Evolutionary conservation across 2,329 filamentous ascomycete species (phyloP).

Genomic region (Drechslerella stenobrocha): DNA sequence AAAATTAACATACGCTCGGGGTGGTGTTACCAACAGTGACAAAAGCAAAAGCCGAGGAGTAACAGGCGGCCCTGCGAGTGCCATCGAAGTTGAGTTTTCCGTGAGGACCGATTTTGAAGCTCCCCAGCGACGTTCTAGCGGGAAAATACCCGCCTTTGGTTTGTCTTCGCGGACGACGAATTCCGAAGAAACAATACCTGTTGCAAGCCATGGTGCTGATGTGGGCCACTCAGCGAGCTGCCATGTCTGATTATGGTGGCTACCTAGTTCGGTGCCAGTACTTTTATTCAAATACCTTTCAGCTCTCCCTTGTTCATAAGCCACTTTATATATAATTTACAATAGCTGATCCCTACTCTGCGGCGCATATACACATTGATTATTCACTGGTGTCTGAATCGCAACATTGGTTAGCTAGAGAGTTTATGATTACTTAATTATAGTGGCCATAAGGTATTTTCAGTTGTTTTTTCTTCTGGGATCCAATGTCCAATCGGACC

Average conservation of each 20-base stretch:
- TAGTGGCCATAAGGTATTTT: no score
- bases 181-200: slow-evolving; percentile 38
- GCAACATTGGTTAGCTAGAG: no score
- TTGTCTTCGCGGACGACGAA: slow-evolving; percentile 15
- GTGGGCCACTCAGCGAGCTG: slow-evolving; percentile 27
- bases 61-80: background rate
- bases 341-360: background rate
- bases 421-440: no score
- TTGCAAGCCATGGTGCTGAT: slow-evolving; percentile 28
- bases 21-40: slow-evolving; percentile 20
- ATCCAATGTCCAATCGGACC: no score
- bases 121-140: slow-evolving; percentile 9
- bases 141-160: background rate
- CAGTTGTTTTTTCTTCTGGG: no score
- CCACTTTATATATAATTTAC: slow-evolving; percentile 3
- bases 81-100: slow-evolving; percentile 34
- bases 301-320: no score
- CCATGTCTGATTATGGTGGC: slow-evolving; percentile 7
- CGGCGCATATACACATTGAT: background rate
- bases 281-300: no score
- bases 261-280: no score
- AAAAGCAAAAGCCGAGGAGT: slow-evolving; percentile 17
- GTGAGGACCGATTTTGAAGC: slow-evolving; percentile 26
- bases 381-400: no score
- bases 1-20: slow-evolving; percentile 48